phyloP scores from a whole-genome alignment of 2,329 filamentous ascomycete genomes.

The Penicillium occitanis region DNA sequence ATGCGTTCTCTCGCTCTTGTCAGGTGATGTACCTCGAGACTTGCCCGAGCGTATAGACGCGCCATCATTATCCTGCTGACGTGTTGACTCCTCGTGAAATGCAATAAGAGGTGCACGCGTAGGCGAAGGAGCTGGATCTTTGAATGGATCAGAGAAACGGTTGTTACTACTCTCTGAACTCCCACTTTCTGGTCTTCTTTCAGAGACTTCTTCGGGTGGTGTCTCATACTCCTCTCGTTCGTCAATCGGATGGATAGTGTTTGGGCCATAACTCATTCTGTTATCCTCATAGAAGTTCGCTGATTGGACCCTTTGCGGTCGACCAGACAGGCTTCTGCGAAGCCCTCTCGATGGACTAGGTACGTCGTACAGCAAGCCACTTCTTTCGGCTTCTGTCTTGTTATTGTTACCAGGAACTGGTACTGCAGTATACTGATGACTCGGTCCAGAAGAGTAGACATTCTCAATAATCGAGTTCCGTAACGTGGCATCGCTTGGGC shows the following conservation, averaged over 20 bases:
- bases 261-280: conserved; percentile 50
- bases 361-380: conserved; percentile 43
- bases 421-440: conserved; percentile 19
- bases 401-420: conserved; percentile 29
- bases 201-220: conserved; percentile 19
- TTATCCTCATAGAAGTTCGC: conserved; percentile 50
- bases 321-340: conserved; percentile 40
- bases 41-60: conserved; percentile 25
- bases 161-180: conserved; percentile 22
- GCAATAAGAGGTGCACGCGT: conserved; percentile 15
- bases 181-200: conserved; percentile 22
- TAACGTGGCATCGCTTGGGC: conserved; percentile 25
- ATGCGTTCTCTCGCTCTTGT: conserved; percentile 56
- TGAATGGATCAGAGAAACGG: conserved; percentile 30
- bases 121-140: conserved; percentile 28
- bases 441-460: conserved; percentile 16
- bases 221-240: conserved; percentile 61
- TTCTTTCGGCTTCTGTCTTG: conserved; percentile 40
- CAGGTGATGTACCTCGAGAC: conserved; percentile 46
- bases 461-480: conserved; percentile 19
- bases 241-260: conserved; percentile 63
- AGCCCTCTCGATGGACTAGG: conserved; percentile 42
- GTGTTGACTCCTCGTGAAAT: conserved; percentile 22
- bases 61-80: conserved; percentile 9
- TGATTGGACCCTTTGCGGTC: conserved; percentile 34